A percentile compares a stretch with the other conserved stretches of the same genome.
Evolutionary conservation across 345 rosid genomes (phyloP).

Genomic region (Balakata baccata): DNA sequence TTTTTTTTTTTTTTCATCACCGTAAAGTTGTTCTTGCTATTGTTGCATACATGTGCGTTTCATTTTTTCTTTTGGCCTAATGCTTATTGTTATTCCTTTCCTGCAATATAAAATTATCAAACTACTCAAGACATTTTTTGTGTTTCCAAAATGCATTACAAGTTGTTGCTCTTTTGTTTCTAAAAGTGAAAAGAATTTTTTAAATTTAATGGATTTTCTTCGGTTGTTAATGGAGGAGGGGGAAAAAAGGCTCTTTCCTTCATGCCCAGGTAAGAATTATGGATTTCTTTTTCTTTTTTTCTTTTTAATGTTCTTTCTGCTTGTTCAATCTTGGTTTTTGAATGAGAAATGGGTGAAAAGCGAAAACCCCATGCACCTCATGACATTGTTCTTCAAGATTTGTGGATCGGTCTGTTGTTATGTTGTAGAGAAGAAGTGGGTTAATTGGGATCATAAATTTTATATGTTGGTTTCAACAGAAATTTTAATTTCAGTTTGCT

Average conservation of each 20-base stretch:
- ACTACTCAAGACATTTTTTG: neutral
- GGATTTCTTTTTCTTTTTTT: neutral
- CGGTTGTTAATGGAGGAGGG: conserved; percentile 27
- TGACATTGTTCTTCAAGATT: neutral
- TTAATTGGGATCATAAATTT: neutral
- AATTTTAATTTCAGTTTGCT: neutral
- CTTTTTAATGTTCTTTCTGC: neutral
- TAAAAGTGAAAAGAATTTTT: neutral
- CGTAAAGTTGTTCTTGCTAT: neutral
- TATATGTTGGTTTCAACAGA: neutral
- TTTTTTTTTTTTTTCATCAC: neutral
- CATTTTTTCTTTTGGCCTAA: neutral
- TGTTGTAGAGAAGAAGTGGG: neutral
- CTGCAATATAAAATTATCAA: neutral
- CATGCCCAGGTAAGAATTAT: conserved; percentile 30
- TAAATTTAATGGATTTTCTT: conserved; percentile 25
- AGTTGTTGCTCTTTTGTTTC: neutral
- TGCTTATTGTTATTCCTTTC: neutral
- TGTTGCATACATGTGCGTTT: conserved; percentile 27
- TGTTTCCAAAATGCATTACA: conserved; percentile 13
- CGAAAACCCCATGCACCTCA: neutral
- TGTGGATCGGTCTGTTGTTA: conserved; percentile 9
- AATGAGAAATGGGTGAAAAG: neutral
- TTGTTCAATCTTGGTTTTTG: neutral
- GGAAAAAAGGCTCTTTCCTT: conserved; percentile 23